Percentiles rank a stretch among this genome's conserved stretches.
These are phyloP conservation scores for Tilletiaria anomala DNA, from an alignment of 1,284 basidiomycete genomes.

Conservation along the genomic window DNA sequence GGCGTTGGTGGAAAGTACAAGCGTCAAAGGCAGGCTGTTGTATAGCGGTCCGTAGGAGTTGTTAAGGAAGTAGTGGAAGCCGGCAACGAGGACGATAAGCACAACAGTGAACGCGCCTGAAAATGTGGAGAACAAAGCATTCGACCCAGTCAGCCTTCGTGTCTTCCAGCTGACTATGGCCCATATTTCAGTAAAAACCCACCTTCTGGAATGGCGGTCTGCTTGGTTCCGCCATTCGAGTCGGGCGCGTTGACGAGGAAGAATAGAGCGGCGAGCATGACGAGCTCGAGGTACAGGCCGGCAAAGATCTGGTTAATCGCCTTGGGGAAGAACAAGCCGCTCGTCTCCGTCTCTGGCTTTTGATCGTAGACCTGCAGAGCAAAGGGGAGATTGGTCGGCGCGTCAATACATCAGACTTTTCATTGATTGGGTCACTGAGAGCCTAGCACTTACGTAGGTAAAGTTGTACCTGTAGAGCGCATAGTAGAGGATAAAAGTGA, in stretches of 20 bases:
- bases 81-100: constrained; percentile 61
- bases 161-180: not conserved
- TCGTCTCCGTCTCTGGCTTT: constrained; percentile 62
- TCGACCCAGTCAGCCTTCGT: constrained; percentile 39
- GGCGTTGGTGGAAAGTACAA: constrained; percentile 5
- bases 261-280: constrained; percentile 34
- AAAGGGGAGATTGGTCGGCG: too few relatives aligned
- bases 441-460: too few relatives aligned
- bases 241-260: constrained; percentile 13
- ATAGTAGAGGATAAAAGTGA: constrained; percentile 72
- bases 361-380: too few relatives aligned
- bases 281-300: constrained; percentile 45
- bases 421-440: too few relatives aligned
- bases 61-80: constrained; percentile 41
- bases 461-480: constrained; percentile 47
- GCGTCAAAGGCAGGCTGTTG: constrained; percentile 23
- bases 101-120: constrained; percentile 63
- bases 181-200: not conserved
- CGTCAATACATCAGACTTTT: too few relatives aligned
- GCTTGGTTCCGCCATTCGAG: constrained; percentile 9
- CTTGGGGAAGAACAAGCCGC: constrained; percentile 86
- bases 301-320: constrained; percentile 85
- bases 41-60: constrained; percentile 25
- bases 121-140: constrained; percentile 1
- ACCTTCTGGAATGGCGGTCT: constrained; percentile 25